Percentiles rank a stretch among this genome's conserved stretches.
Conservation (phyloP, 306 rosid genomes). For the Trifolium fragiferum region DNA sequence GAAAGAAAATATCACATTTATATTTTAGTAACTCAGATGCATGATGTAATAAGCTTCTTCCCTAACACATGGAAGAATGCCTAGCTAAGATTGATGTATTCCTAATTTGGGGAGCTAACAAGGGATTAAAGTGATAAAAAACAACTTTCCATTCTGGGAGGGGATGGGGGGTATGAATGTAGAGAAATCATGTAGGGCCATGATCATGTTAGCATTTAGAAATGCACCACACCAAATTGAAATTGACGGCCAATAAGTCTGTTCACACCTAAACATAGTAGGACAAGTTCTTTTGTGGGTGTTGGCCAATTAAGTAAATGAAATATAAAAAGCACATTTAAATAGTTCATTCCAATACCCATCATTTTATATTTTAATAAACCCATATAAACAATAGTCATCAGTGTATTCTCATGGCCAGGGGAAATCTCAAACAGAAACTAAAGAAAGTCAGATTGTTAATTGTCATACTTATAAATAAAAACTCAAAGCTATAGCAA, state of each 20-base stretch:
- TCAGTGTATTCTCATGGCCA: background rate
- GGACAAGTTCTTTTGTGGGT: background rate
- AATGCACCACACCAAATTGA: constrained; percentile 24
- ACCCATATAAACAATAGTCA: background rate
- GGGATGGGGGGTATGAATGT: constrained; percentile 2
- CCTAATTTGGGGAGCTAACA: constrained; percentile 8
- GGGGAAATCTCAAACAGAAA: background rate
- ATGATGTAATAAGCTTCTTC: constrained; percentile 31
- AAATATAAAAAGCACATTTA: constrained; percentile 4
- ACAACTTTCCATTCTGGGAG: background rate
- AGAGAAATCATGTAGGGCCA: constrained; percentile 17
- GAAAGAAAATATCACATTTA: constrained; percentile 5
- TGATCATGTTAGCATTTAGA: background rate
- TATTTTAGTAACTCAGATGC: constrained; percentile 23
- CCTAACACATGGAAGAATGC: background rate
- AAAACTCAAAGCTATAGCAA: background rate
- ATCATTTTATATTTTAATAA: background rate
- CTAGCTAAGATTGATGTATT: background rate
- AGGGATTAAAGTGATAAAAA: constrained; percentile 6
- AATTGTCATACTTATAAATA: background rate
- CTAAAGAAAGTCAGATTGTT: background rate
- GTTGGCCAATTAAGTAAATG: background rate
- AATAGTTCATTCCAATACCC: constrained; percentile 4
- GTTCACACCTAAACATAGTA: background rate
- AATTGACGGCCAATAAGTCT: background rate